phyloP scores from a whole-genome alignment of 192 early-diverging fungal species.

The Allomyces arbusculus region DNA sequence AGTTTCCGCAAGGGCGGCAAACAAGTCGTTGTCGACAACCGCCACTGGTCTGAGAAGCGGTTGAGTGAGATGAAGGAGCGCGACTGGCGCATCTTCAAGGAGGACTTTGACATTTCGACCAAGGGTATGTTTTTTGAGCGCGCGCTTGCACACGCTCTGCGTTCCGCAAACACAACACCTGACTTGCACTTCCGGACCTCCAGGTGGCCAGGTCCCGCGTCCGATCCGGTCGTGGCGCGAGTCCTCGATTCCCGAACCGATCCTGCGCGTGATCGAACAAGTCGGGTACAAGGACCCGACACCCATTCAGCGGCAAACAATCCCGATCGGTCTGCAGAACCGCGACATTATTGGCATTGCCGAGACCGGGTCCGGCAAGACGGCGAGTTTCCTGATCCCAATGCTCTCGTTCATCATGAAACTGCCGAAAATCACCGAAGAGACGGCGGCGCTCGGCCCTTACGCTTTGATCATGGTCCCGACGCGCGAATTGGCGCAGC shows the following conservation, averaged over 20 bases:
- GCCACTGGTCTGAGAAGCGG: constrained; percentile 88
- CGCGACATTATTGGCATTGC: constrained; percentile 75
- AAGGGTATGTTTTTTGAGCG: constrained; percentile 32
- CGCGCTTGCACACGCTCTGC: too few species aligned
- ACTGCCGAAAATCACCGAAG: constrained; percentile 51
- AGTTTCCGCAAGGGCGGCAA: constrained; percentile 16
- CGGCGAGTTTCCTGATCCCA: constrained; percentile 85
- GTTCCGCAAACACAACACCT: too few species aligned
- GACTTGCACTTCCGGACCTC: not conserved
- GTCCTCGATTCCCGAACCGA: constrained; percentile 39
- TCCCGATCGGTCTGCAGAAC: constrained; percentile 84
- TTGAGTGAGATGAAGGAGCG: constrained; percentile 80
- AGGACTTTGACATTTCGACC: constrained; percentile 88
- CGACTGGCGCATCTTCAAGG: constrained; percentile 99
- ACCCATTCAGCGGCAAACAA: constrained; percentile 91
- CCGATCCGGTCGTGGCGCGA: constrained; percentile 81
- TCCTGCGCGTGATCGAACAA: constrained; percentile 54
- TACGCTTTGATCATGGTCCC: constrained; percentile 89
- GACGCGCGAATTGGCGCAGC: constrained; percentile 90
- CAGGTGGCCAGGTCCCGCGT: constrained; percentile 63
- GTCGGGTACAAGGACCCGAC: constrained; percentile 88
- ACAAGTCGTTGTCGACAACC: constrained; percentile 50
- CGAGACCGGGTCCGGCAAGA: constrained; percentile 82
- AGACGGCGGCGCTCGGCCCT: constrained; percentile 65
- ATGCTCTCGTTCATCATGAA: constrained; percentile 78